Base-by-base conservation (phyloP, 2,329 filamentous ascomycete genomes). In the Diaporthe capsici region DNA sequence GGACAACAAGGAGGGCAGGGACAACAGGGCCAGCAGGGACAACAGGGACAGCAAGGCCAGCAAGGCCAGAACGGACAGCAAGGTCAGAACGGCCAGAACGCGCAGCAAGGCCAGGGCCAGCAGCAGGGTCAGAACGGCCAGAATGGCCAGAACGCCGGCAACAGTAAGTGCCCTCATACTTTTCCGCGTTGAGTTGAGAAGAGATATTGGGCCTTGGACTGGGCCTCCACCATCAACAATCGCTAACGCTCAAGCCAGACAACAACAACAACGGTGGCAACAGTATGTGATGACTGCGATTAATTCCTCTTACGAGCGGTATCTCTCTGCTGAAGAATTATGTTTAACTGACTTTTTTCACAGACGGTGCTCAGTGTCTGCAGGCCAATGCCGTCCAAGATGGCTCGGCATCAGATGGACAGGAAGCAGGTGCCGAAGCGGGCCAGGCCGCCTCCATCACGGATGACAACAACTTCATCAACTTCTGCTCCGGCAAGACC, bases 401-500 rank as follows among this genome's bases (percentile, higher is more conserved):
- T 28, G 70, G 75, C 9, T 81, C 82, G 13, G 61, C 76, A 73
- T 81, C 82, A 17, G 87, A 89, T 51, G 90, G 89, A 63, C 85
- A 89, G 79, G 82, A 84, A 71, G 7, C 8, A 8, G 84, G 84
- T 28, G 83, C 81, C 7, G 82, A 80, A 17, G 79, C 81, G 2
- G 88, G 88, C 65, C 90, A 91, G 80, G 82, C 88, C 42, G 84
- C 88, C 51, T 92, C 90, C 9, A 79, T 80, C 20, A 91, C 88
- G 87, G 90, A 92, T 78, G 76, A 84, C 25, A 84, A 85, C 84
- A 92, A 92, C 84, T 92, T 92, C 81, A 91, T 92, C 87, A 92
- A 92, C 86, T 91, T 91, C 82, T 92, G 90, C 80, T 76, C 82
- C 6, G 89, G 88, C 61, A 79, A 88, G 81, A 88, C 85, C 0